Evolutionary conservation across 331 rosid genomes (phyloP).

Genomic region (Prunus yedoensis): DNA sequence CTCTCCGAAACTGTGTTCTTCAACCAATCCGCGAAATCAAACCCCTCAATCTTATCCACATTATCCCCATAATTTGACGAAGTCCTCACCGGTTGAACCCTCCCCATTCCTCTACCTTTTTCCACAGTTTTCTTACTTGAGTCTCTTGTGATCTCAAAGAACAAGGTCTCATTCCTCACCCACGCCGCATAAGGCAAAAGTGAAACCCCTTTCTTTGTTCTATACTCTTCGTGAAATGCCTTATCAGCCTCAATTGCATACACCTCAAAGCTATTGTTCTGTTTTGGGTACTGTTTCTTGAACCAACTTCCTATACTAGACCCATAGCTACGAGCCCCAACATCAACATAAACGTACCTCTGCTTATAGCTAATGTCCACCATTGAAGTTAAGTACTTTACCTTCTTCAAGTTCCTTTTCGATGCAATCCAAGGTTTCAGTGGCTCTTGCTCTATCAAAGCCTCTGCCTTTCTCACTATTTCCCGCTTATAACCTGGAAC

Average conservation of each 20-base stretch:
- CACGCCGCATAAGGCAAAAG: conserved; percentile 66
- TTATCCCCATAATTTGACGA: conserved; percentile 46
- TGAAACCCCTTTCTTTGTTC: conserved; percentile 31
- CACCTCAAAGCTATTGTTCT: conserved; percentile 47
- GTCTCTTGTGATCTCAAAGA: conserved; percentile 59
- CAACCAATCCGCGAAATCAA: conserved; percentile 63
- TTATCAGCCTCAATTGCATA: conserved; percentile 63
- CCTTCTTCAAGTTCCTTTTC: conserved; percentile 42
- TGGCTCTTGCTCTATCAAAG: conserved; percentile 44
- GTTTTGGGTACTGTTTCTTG: conserved; percentile 58
- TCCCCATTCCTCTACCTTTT: conserved; percentile 48
- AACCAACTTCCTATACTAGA: conserved; percentile 69
- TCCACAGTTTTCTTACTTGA: conserved; percentile 31
- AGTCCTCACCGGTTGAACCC: conserved; percentile 52
- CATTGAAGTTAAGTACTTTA: conserved; percentile 54
- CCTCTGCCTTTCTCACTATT: conserved; percentile 44
- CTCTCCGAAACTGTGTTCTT: conserved; percentile 28
- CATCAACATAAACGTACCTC: conserved; percentile 53
- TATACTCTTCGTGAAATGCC: conserved; percentile 48
- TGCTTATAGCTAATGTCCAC: conserved; percentile 57
- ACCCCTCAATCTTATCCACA: conserved; percentile 48
- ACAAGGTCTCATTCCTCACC: conserved; percentile 70
- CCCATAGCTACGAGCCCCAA: conserved; percentile 57
- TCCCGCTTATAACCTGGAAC: conserved; percentile 38
- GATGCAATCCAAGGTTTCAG: conserved; percentile 47